Conservation (phyloP, 139 green algal genomes). For the Coelastrella sp. region DNA sequence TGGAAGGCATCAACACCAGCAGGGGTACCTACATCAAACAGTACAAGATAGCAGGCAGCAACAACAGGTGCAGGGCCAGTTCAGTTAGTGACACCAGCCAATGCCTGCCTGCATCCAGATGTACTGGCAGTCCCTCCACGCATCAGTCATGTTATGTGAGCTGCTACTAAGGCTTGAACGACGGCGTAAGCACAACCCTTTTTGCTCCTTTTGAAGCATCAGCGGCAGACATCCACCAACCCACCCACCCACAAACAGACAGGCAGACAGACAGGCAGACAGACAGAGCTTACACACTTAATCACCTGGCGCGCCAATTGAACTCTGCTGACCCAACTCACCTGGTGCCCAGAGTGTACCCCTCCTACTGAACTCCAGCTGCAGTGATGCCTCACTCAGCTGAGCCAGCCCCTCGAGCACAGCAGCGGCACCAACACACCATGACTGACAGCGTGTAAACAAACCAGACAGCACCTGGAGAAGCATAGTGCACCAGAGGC, state of each 20-base stretch:
- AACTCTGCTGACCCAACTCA: neutral
- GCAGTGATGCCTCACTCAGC: slow-evolving; percentile 52
- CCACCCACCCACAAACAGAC: too few relatives aligned
- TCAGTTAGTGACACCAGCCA: neutral
- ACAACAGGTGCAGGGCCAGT: neutral
- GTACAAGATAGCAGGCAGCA: neutral
- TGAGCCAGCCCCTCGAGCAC: slow-evolving; percentile 31
- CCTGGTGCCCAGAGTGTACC: slow-evolving; percentile 54
- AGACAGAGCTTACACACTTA: too few relatives aligned
- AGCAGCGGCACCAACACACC: slow-evolving; percentile 22
- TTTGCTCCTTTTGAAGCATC: too few relatives aligned
- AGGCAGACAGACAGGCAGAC: too few relatives aligned
- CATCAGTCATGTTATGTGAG: neutral
- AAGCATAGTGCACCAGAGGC: neutral
- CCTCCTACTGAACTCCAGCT: slow-evolving; percentile 67
- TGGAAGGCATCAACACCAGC: slow-evolving; percentile 45
- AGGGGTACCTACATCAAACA: neutral
- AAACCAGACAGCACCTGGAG: slow-evolving; percentile 37
- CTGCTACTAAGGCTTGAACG: too few relatives aligned
- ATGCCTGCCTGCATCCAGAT: too few relatives aligned
- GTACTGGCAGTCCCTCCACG: too few relatives aligned
- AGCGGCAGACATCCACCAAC: too few relatives aligned
- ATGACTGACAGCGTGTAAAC: neutral
- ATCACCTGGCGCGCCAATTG: too few relatives aligned
- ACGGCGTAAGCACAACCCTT: too few relatives aligned